A percentile compares a stretch with the other conserved stretches of the same genome.
phyloP scores from a whole-genome alignment of 345 rosid genomes.

The Erodium maritimum region DNA sequence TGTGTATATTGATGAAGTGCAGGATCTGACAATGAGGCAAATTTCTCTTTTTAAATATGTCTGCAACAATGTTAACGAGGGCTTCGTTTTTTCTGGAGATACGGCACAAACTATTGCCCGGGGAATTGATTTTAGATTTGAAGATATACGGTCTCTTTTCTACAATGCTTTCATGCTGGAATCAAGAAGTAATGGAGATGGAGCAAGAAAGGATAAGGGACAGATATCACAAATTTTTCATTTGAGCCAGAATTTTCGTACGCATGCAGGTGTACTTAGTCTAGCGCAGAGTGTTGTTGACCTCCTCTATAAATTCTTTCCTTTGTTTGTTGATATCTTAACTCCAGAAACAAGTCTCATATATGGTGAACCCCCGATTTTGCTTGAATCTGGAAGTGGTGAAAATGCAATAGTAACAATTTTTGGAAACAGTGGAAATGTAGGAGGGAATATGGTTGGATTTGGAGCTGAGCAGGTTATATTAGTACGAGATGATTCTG shows the following conservation, averaged over 20 bases:
- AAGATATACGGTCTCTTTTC: constrained; percentile 37
- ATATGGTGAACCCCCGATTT: constrained; percentile 37
- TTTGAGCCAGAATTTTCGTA: constrained; percentile 44
- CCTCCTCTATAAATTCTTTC: constrained; percentile 35
- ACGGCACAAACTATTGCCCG: constrained; percentile 38
- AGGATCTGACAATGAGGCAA: constrained; percentile 50
- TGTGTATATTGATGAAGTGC: constrained; percentile 56
- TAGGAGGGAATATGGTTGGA: constrained; percentile 16
- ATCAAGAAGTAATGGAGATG: constrained; percentile 7
- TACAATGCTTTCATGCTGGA: constrained; percentile 26
- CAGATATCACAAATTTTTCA: constrained; percentile 22
- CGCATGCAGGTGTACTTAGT: constrained; percentile 37
- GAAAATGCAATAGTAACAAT: constrained; percentile 28
- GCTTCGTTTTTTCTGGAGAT: constrained; percentile 45
- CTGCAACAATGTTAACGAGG: constrained; percentile 30
- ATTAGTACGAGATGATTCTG: constrained; percentile 31
- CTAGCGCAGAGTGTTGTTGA: constrained; percentile 44
- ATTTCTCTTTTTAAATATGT: constrained; percentile 34
- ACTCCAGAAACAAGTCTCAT: constrained; percentile 27
- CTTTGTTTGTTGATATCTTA: constrained; percentile 22
- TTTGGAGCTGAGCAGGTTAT: constrained; percentile 48
- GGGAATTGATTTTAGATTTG: constrained; percentile 42
- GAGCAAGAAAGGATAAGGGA: constrained; percentile 19
- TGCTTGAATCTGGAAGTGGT: constrained; percentile 22
- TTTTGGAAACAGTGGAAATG: constrained; percentile 23